Evolutionary conservation across 2,329 filamentous ascomycete genomes (phyloP), one percentile per base, ranked within the genome.

Genomic region (Trichoderma sp.): DNA sequence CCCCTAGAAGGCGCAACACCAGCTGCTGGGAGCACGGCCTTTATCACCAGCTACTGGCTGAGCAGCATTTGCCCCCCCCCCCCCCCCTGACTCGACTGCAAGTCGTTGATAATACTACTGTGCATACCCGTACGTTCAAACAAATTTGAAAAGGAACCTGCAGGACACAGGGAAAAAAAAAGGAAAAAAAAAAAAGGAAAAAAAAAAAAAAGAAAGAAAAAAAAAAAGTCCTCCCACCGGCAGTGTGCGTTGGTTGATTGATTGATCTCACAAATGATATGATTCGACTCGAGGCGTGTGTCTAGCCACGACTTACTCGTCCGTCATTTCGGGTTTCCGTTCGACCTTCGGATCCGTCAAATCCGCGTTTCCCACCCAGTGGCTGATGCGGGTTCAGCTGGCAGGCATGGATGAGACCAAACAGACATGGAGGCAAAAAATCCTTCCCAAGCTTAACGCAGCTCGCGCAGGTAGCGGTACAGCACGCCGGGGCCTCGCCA

Each of bases 1-100:
- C 52, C 63, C 54, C 63, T 34, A 51, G 63, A 24, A 26, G 58
- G 54, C 52, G 63, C 52, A 58, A 66, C 63, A 24, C 54, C 18
- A 39, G n/a, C 39, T 51, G 39, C 54, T 37, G 24, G 39, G 55
- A n/a, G 63, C 28, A 58, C 58, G 28, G 30, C 30, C 26, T 4
- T 51, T 49, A 30, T 18, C 28, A 30, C 39, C 28, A 51, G n/a
- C 39, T 55, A 66, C 64, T 66, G 64, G 64, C 51, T 21, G 64
- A 66, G 28, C 46, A 51, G 21, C 16, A n/a, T 37, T 37, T 51
- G 64, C 54, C 64, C 59, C 63, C 63, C 26, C 26, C 54, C 64
- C 59, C 63, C 63, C 26, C 26, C 64, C 52, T 59, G 54, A 37
- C 54, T 59, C 43, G 63, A 51, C 54, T n/a, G 21, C n/a, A 21